phyloP scores from a whole-genome alignment of 768 basidiomycete genomes.

The Macrolepiota albuminosa region DNA sequence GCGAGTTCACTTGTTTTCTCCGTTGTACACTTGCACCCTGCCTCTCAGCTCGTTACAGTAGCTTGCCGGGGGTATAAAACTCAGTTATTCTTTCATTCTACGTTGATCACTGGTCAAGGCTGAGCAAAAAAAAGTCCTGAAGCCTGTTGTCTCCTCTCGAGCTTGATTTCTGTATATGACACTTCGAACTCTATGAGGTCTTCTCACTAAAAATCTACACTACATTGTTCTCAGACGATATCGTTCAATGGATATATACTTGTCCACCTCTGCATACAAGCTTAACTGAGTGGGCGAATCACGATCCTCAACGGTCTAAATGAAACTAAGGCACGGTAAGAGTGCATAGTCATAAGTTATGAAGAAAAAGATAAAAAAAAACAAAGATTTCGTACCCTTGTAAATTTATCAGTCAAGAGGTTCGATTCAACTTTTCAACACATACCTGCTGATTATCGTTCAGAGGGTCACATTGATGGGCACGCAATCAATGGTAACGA shows the following conservation, averaged over 20 bases:
- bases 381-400: background rate
- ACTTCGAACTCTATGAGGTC: background rate
- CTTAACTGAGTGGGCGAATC: background rate
- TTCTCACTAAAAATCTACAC: background rate
- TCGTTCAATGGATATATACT: background rate
- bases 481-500: slow-evolving; percentile 35
- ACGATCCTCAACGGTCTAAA: background rate
- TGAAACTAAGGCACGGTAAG: background rate
- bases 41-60: too few relatives aligned
- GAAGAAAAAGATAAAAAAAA: background rate
- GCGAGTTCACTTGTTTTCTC: background rate
- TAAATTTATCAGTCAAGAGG: background rate
- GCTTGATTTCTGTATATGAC: background rate
- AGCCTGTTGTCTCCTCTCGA: background rate
- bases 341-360: background rate
- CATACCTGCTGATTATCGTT: background rate
- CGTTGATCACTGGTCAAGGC: background rate
- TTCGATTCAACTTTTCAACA: background rate
- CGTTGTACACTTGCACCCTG: too few relatives aligned
- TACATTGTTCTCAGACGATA: background rate
- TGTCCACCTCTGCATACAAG: background rate
- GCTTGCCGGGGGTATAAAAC: too few relatives aligned
- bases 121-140: background rate
- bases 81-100: background rate
- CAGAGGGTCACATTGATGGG: slow-evolving; percentile 25